Evolutionary conservation across 371 early-diverging fungal species (phyloP), one percentile per base, ranked within the genome.

Genomic region (Caulochytrium protostelioides): DNA sequence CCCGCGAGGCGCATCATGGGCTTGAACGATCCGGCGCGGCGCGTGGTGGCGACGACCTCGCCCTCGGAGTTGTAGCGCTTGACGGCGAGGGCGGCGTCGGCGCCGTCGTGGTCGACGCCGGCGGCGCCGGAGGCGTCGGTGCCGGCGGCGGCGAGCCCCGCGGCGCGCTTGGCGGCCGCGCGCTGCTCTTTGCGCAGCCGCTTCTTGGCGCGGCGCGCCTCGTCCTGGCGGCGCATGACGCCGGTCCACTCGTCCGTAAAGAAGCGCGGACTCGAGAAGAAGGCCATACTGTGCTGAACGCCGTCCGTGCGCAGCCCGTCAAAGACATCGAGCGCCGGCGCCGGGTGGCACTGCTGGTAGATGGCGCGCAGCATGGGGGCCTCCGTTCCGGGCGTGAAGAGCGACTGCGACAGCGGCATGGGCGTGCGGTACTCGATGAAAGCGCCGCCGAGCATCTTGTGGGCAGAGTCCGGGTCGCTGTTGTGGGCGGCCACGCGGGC

Each of bases 201-300:
- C 35, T 43, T 47, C n/a, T 36, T 23, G 5, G 25, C 29, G 30
- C 23, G 28, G 12, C 38, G 19, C 38, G 48, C 52, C 9, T 53
- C 51, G 12, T 44, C 9, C 39, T 62, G 55, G 39, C 46, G 53
- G 33, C 37, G 34, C 42, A 57, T 51, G 28, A 47, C 9, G 6
- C 17, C 9, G 22, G 41, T 50, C 63, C 63, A 63, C 38, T 63
- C 46, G 27, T 63, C 59, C n/a, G 46, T 43, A 37, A 63, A 63
- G 40, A 55, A 61, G 21, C 53, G 43, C 10, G 63, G 63, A 35
- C 61, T 50, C 19, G 63, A 55, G 40, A 46, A 62, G 4, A 52
- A 38, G 48, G 57, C 28, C 6, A 27, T 15, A 6, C 7, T 18
- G 7, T 18, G 17, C 7, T 12, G 6, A 22, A 9, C 15, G 17